phyloP scores from a whole-genome alignment of 2,329 filamentous ascomycete species.

The Cladophialophora yegresii region DNA sequence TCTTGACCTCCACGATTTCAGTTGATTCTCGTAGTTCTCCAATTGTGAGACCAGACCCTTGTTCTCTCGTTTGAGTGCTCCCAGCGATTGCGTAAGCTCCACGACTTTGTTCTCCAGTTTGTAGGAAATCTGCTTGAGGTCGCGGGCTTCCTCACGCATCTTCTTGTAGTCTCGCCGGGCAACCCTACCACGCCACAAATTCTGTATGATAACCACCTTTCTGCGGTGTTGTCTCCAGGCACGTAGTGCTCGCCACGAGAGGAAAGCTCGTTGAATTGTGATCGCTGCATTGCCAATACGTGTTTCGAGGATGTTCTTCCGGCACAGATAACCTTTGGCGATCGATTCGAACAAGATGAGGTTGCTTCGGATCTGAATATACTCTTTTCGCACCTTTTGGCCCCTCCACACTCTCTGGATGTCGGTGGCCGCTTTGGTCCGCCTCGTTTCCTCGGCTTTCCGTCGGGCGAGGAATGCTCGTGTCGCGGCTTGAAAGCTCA shows the following conservation, averaged over 20 bases:
- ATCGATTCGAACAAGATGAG: conserved; percentile 85
- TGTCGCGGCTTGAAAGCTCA: conserved; percentile 74
- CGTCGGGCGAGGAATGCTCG: conserved; percentile 77
- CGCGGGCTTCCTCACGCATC: conserved; percentile 89
- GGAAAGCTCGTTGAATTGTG: conserved; percentile 88
- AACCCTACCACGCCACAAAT: conserved; percentile 81
- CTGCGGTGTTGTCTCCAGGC: conserved; percentile 85
- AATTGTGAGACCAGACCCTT: conserved; percentile 84
- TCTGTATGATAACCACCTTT: conserved; percentile 88
- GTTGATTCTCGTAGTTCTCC: conserved; percentile 91
- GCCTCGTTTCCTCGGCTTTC: conserved; percentile 76
- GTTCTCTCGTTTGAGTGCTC: conserved; percentile 92
- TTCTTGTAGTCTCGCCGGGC: conserved; percentile 86
- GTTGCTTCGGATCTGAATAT: conserved; percentile 75
- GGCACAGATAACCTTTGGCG: conserved; percentile 87
- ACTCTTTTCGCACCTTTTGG: conserved; percentile 81
- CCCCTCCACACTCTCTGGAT: conserved; percentile 96
- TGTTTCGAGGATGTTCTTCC: conserved; percentile 90
- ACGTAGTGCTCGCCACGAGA: conserved; percentile 73
- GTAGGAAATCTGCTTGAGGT: conserved; percentile 99
- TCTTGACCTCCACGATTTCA: conserved; percentile 92
- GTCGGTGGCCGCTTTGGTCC: conserved; percentile 81
- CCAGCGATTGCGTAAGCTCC: conserved; percentile 90
- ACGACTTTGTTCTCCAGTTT: conserved; percentile 99
- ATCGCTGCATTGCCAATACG: conserved; percentile 87